Conservation (phyloP, 2,329 filamentous ascomycete species). For the Chaetomium globosum region DNA sequence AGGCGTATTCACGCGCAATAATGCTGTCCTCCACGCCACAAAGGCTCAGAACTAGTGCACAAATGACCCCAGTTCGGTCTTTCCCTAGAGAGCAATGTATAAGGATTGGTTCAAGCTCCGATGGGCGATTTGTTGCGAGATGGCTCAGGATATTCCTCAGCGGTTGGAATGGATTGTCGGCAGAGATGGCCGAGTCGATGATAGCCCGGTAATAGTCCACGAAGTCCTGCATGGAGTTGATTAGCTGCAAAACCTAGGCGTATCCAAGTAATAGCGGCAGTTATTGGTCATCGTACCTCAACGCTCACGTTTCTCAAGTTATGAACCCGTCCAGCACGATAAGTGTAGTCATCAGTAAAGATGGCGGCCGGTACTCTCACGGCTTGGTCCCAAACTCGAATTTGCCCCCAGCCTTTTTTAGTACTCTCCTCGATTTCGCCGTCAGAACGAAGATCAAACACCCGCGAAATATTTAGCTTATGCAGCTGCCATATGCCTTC, state of each 20-base stretch:
- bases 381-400: background rate
- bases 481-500: background rate
- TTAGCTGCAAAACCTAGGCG: background rate
- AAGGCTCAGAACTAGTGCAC: background rate
- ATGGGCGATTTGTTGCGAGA: background rate
- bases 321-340: background rate
- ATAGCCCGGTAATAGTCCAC: background rate
- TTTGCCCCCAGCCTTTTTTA: background rate
- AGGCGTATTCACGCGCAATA: background rate
- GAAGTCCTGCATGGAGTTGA: background rate
- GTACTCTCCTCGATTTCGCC: background rate
- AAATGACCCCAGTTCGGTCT: constrained; percentile 1
- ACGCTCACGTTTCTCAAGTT: background rate
- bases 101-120: background rate
- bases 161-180: background rate
- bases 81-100: constrained; percentile 6
- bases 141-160: background rate
- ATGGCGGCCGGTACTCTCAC: background rate
- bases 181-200: background rate
- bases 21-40: background rate
- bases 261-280: background rate
- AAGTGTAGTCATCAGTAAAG: background rate
- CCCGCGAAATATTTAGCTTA: background rate
- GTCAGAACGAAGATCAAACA: background rate
- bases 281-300: background rate